These are phyloP conservation scores for Wolfiporia cocos DNA, from an alignment of 1,284 basidiomycete species.

Conservation along the genomic window DNA sequence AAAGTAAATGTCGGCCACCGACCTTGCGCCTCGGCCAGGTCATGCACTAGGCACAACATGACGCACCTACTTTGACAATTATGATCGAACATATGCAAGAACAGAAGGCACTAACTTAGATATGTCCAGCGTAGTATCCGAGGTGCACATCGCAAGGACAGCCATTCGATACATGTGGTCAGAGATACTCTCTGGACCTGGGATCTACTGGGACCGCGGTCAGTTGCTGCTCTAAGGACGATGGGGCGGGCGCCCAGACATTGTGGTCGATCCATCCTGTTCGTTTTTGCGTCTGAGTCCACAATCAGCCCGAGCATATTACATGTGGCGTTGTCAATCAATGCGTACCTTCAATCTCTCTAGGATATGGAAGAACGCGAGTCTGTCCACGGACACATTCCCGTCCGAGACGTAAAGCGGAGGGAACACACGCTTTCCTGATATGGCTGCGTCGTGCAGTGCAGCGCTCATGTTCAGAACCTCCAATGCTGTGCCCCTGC, in stretches of 20 bases:
- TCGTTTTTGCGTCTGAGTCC: constrained; percentile 78
- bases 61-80: constrained; percentile 57
- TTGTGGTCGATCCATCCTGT: constrained; percentile 89
- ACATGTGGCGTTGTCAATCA: too few species aligned
- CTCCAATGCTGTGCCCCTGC: too few species aligned
- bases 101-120: constrained; percentile 47
- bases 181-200: too few species aligned
- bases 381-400: constrained; percentile 54
- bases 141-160: constrained; percentile 80
- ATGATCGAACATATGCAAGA: neutral
- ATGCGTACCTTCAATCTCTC: constrained; percentile 75
- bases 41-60: constrained; percentile 89
- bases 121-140: constrained; percentile 68
- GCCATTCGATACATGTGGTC: constrained; percentile 99
- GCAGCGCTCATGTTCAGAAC: too few species aligned
- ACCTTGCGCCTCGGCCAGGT: constrained; percentile 94
- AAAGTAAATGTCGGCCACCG: too few species aligned
- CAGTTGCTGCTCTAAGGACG: neutral
- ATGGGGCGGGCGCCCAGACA: constrained; percentile 33
- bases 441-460: too few species aligned
- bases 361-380: constrained; percentile 87
- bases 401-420: constrained; percentile 53
- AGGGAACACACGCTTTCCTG: constrained; percentile 35
- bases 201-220: too few species aligned
- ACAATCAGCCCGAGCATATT: neutral